Evolutionary conservation across 306 rosid genomes (phyloP).

Genomic region (Pueraria montana): DNA sequence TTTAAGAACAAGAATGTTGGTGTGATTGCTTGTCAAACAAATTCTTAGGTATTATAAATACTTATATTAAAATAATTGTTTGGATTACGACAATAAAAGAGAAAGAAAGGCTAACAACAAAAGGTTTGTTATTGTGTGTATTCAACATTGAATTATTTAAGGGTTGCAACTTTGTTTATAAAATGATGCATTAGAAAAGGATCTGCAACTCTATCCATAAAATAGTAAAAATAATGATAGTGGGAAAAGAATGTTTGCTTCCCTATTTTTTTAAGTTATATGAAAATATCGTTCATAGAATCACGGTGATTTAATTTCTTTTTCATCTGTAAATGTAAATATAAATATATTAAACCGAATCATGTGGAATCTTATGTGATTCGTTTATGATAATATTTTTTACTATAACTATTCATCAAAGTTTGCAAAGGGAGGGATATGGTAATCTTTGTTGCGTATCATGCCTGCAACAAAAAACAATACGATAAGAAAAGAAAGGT

Average conservation of each 20-base stretch:
- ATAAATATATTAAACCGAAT: not conserved
- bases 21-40: not conserved
- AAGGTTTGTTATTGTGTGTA: not conserved
- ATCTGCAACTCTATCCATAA: not conserved
- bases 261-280: not conserved
- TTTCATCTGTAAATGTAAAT: not conserved
- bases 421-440: not conserved
- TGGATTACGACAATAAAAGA: not conserved
- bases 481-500: not conserved
- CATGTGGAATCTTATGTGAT: not conserved
- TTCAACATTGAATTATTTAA: not conserved
- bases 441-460: not conserved
- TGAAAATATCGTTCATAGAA: not conserved
- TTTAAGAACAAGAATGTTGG: not conserved
- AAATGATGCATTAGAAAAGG: not conserved
- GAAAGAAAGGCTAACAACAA: not conserved
- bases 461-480: not conserved
- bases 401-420: not conserved
- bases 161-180: constrained; percentile 4
- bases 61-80: not conserved
- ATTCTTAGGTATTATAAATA: too few species aligned
- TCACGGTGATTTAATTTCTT: not conserved
- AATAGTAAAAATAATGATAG: not conserved
- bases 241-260: not conserved
- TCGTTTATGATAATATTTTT: not conserved